phyloP scores from a whole-genome alignment of 1,284 basidiomycete species.

The Meira nashicola region DNA sequence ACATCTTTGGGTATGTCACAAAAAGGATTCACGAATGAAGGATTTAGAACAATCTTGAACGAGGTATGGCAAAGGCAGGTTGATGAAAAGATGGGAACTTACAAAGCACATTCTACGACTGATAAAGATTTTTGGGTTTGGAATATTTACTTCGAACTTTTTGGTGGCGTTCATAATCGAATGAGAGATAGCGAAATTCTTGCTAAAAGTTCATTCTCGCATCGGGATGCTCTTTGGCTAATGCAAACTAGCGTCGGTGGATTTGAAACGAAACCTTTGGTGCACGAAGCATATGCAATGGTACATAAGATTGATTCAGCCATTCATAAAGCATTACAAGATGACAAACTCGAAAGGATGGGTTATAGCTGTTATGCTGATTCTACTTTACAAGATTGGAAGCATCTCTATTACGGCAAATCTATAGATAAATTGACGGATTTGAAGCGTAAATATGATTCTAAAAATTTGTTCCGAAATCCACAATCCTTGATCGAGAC shows the following conservation, averaged over 20 bases:
- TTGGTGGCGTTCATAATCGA: constrained; percentile 26
- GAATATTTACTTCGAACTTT: constrained; percentile 48
- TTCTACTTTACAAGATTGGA: constrained; percentile 28
- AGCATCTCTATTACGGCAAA: constrained; percentile 30
- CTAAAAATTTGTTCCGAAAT: constrained; percentile 13
- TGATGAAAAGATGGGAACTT: constrained; percentile 3
- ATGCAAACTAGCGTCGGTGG: constrained; percentile 38
- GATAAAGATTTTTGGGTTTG: constrained; percentile 22
- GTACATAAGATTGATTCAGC: constrained; percentile 21
- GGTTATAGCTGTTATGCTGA: constrained; percentile 43
- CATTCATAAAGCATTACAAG: constrained; percentile 20
- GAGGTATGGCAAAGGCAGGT: constrained; percentile 28
- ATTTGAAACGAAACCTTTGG: constrained; percentile 12
- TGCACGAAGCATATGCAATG: neutral
- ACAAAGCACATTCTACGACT: constrained; percentile 8
- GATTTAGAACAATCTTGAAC: constrained; percentile 16
- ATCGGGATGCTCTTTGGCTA: constrained; percentile 43
- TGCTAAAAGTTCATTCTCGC: constrained; percentile 25
- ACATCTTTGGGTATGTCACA: constrained; percentile 28
- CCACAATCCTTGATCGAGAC: constrained; percentile 10
- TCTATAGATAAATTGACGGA: constrained; percentile 5
- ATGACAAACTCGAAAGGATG: constrained; percentile 16
- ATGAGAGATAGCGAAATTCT: constrained; percentile 17
- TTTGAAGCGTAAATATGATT: constrained; percentile 17
- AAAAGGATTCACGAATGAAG: constrained; percentile 10